Conservation (phyloP, 257 asterid species). For the Solanum sitiens region DNA sequence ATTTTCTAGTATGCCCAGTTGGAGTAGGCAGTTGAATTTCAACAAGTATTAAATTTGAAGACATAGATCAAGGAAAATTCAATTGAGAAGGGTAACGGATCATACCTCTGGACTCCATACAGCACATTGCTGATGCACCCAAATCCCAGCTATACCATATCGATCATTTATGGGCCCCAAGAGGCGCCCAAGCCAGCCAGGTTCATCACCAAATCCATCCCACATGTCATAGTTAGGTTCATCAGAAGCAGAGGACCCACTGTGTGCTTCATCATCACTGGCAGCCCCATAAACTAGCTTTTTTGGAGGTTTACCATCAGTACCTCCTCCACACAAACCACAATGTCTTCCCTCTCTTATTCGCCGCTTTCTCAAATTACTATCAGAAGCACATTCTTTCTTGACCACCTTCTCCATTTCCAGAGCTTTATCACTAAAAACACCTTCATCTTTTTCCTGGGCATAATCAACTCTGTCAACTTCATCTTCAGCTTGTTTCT, state of each 20-base stretch:
- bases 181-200: constrained; percentile 96
- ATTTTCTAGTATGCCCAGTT: not conserved
- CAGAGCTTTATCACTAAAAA: constrained; percentile 20
- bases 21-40: not conserved
- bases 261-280: constrained; percentile 73
- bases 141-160: constrained; percentile 91
- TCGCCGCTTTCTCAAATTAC: constrained; percentile 31
- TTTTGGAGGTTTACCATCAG: constrained; percentile 91
- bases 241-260: constrained; percentile 84
- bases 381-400: constrained; percentile 14
- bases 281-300: constrained; percentile 48
- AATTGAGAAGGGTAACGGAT: not conserved
- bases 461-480: constrained; percentile 19
- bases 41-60: not conserved
- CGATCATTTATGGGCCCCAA: constrained; percentile 95
- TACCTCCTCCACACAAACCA: constrained; percentile 95
- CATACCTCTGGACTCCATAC: constrained; percentile 99
- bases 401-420: constrained; percentile 27
- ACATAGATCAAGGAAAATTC: not conserved
- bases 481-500: constrained; percentile 4
- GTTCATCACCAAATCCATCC: constrained; percentile 97
- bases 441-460: constrained; percentile 17
- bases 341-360: constrained; percentile 79
- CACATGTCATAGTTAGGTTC: constrained; percentile 80
- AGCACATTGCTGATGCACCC: constrained; percentile 99